These are phyloP conservation scores for Pyrenopolyporus hunteri DNA, from an alignment of 495 filamentous ascomycete genomes.

Conservation along the genomic window DNA sequence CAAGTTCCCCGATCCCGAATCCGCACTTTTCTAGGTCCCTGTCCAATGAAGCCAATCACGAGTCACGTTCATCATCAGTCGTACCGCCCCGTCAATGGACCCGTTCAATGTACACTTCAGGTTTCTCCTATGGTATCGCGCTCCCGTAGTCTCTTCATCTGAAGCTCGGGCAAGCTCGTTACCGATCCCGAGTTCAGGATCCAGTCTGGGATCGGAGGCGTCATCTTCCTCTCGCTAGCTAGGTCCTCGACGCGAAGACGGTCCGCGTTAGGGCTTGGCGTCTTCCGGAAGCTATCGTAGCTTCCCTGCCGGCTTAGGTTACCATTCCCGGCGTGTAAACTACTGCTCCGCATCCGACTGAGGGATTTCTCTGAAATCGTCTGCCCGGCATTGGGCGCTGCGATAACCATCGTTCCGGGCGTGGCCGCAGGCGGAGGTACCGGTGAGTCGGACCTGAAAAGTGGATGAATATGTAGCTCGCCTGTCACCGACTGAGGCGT, in stretches of 20 bases:
- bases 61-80: conserved; percentile 32
- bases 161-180: conserved; percentile 50
- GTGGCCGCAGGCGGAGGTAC: conserved; percentile 70
- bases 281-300: conserved; percentile 53
- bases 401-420: conserved; percentile 72
- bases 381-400: conserved; percentile 72
- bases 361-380: conserved; percentile 66
- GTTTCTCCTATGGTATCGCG: neutral
- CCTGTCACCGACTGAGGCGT: conserved; percentile 50
- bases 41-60: conserved; percentile 7
- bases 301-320: conserved; percentile 58
- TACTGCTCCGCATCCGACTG: conserved; percentile 70
- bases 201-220: conserved; percentile 65
- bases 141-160: conserved; percentile 25
- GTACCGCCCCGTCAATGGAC: conserved; percentile 2
- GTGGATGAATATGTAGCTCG: conserved; percentile 82
- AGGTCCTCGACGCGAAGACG: conserved; percentile 31
- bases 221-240: conserved; percentile 54
- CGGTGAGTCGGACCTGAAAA: conserved; percentile 79
- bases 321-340: conserved; percentile 61
- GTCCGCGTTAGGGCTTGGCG: conserved; percentile 36
- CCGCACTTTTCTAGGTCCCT: conserved; percentile 7
- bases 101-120: neutral
- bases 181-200: conserved; percentile 57
- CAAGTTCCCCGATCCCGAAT: conserved; percentile 30